Base-by-base conservation (phyloP, 2,329 filamentous ascomycete genomes). In the Microdochium bolleyi region DNA sequence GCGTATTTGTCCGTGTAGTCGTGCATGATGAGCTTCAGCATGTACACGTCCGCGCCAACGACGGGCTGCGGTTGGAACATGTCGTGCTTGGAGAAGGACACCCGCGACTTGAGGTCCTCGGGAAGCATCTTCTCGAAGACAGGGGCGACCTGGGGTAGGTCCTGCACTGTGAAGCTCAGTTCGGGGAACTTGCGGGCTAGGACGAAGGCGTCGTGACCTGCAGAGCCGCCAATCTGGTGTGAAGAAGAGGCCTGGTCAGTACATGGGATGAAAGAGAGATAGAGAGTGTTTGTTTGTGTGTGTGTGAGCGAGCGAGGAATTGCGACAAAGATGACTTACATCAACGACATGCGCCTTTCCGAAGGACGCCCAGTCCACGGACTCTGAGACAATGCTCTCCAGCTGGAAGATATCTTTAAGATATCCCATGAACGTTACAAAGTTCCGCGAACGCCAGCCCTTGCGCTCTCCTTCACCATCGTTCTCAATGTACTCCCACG, bases 11-110 rank as follows among this genome's bases (percentile, higher is more conserved):
- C 76, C 0, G 76, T 70, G 76, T 76, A 80, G 65, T 81, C 77
- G 61, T 82, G 79, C 16, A 83, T 67, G 52, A 82, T 78, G 54
- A 74, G 65, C 59, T 78, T 78, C 56, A 82, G 62, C 53, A 81
- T 66, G 64, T 77, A 82, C 49, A 78, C 65, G 53, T 77, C 75
- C 10, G 73, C 51, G n/a, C 19, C 77, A 19, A 63, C 53, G 4
- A 68, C 61, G 1, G 65, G 57, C 56, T 73, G 71, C 1, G 68
- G 67, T 41, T 64, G 54, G 62, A 73, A 72, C 56, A 73, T 69
- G 58, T 69, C 63, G 56, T 73, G 70, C 11, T 62, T 61, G 34
- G 64, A 55, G 56, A 72, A 73, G 7, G 57, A 60, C 13, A 74
- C 63, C 8, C 70, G 65, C 24, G 52, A 55, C 44, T 58, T 60